Evolutionary conservation across 225 moss, liverwort and hornwort species (phyloP).

Genomic region (Rhytidiadelphus loreus): DNA sequence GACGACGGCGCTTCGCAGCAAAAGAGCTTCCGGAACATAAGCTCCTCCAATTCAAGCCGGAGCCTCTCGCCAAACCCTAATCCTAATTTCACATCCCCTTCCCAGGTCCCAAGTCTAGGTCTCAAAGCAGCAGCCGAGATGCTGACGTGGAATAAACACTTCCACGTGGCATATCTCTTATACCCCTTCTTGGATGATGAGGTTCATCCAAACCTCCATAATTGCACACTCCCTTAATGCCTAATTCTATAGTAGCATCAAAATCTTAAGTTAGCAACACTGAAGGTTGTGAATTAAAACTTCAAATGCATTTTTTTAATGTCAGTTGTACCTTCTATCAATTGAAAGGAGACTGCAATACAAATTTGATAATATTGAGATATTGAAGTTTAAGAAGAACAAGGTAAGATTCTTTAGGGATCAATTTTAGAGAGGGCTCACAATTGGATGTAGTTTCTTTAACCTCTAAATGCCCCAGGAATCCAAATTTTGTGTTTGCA

Average conservation of each 20-base stretch:
- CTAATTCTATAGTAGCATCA: not conserved
- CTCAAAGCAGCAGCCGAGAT: not conserved
- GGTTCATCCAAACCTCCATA: not conserved
- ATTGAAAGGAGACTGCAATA: not conserved
- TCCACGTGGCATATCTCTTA: not conserved
- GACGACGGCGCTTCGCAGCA: not conserved
- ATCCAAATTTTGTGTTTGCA: no score
- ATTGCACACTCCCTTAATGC: not conserved
- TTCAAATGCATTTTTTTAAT: not conserved
- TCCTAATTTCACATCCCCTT: not conserved
- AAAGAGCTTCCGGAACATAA: accelerated
- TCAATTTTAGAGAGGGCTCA: no score
- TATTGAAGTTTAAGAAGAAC: not conserved
- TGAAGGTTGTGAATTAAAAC: no score
- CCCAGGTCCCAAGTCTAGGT: not conserved
- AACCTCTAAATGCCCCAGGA: no score
- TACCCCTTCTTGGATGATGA: not conserved
- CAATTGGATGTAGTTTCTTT: no score
- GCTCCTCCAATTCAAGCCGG: not conserved
- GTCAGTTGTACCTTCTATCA: not conserved
- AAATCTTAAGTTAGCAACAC: not conserved
- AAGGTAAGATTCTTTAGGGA: no score
- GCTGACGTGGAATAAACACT: not conserved
- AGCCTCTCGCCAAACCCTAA: not conserved
- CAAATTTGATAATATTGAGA: not conserved